phyloP scores from a whole-genome alignment of 768 basidiomycete genomes.

The Pleurotus giganteus region DNA sequence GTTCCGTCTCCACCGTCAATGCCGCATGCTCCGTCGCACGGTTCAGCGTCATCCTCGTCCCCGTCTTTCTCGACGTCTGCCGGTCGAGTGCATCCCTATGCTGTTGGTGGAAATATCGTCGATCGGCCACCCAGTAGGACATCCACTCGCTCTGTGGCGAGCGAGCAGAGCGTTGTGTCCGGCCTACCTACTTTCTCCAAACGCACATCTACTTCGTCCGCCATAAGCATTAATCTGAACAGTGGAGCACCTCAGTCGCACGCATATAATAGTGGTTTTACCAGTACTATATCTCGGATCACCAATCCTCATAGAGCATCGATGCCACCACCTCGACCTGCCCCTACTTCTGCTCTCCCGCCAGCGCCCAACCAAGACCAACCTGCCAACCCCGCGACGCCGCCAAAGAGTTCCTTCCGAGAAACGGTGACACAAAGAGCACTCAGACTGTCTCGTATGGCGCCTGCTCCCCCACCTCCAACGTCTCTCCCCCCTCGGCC shows the following conservation, averaged over 20 bases:
- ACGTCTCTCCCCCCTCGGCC: conserved; percentile 63
- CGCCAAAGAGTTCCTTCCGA: conserved; percentile 45
- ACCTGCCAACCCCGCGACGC: conserved; percentile 6
- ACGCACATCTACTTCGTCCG: conserved; percentile 50
- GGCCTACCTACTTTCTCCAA: conserved; percentile 52
- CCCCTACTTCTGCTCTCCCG: conserved; percentile 46
- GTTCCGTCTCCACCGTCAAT: conserved; percentile 55
- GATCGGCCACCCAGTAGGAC: conserved; percentile 34
- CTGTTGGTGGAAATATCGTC: conserved; percentile 16
- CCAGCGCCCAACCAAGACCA: conserved; percentile 13
- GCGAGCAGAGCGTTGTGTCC: conserved; percentile 43
- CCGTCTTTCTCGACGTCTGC: conserved; percentile 22
- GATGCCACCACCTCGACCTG: conserved; percentile 71
- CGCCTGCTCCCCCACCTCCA: conserved; percentile 65
- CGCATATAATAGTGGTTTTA: conserved; percentile 9
- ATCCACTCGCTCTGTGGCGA: conserved; percentile 33
- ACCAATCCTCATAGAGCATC: conserved; percentile 50
- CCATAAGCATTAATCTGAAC: conserved; percentile 39
- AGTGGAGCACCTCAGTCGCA: conserved; percentile 36
- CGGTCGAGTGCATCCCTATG: conserved; percentile 22
- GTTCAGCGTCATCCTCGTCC: conserved; percentile 15
- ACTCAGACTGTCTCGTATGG: conserved; percentile 54
- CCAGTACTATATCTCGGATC: conserved; percentile 14
- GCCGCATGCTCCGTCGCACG: conserved; percentile 20
- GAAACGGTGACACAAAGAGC: conserved; percentile 54